Conservation (phyloP, 306 rosid genomes). For the Vigna trinervia region DNA sequence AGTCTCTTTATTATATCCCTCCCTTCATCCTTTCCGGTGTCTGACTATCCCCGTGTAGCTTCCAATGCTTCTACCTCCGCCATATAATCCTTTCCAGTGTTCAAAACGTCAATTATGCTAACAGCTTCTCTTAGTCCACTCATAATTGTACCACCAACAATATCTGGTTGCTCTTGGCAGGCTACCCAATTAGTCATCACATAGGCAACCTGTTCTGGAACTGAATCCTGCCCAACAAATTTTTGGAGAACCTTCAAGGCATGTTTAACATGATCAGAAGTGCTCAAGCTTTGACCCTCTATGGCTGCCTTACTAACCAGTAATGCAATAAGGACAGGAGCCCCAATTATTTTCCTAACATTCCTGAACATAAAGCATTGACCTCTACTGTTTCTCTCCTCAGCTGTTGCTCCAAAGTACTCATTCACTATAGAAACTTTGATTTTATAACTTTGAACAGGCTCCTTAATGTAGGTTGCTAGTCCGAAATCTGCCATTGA, state of each 20-base stretch:
- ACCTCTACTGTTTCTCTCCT: conserved; percentile 86
- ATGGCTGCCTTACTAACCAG: conserved; percentile 97
- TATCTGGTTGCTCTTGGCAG: conserved; percentile 99
- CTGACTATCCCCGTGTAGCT: conserved; percentile 76
- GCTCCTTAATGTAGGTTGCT: conserved; percentile 29
- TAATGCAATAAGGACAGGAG: conserved; percentile 96
- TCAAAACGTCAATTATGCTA: conserved; percentile 84
- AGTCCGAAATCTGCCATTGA: conserved; percentile 60
- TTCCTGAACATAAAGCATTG: conserved; percentile 99
- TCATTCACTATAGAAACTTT: conserved; percentile 85
- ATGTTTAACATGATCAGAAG: conserved; percentile 82
- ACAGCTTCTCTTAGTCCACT: conserved; percentile 98
- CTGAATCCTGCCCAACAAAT: conserved; percentile 86
- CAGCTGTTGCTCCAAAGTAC: conserved; percentile 99
- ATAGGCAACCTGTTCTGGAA: conserved; percentile 89
- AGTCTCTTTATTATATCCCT: conserved; percentile 82
- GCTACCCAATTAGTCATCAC: conserved; percentile 99
- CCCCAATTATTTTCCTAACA: conserved; percentile 89
- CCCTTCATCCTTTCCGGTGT: conserved; percentile 92
- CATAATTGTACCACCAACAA: conserved; percentile 99
- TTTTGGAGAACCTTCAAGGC: conserved; percentile 91
- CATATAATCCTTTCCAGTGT: conserved; percentile 81
- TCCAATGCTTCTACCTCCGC: conserved; percentile 96
- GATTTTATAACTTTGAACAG: conserved; percentile 60
- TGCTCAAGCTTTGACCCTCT: conserved; percentile 74